These are phyloP conservation scores for Solanum piurae DNA, from an alignment of 257 asterid genomes.

Conservation along the genomic window DNA sequence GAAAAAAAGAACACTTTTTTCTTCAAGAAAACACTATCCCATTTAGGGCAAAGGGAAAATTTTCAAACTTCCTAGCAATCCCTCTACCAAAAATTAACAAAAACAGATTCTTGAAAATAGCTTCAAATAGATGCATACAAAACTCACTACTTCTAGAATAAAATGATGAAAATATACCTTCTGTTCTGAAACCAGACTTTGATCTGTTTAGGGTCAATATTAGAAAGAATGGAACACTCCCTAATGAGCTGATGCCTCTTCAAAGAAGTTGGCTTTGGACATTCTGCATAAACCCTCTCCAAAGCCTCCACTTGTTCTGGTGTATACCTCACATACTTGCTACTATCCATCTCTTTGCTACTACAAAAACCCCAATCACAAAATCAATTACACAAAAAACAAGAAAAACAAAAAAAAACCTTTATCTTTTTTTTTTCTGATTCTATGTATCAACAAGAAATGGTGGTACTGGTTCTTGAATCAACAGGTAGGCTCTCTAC, in stretches of 20 bases:
- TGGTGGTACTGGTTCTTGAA: conserved; percentile 29
- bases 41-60: not conserved
- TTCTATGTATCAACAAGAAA: not conserved
- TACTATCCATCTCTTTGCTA: conserved; percentile 66
- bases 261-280: conserved; percentile 92
- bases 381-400: not conserved
- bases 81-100: not conserved
- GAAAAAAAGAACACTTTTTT: not conserved
- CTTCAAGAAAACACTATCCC: not conserved
- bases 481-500: conserved; percentile 82
- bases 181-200: conserved; percentile 99
- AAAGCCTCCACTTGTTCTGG: conserved; percentile 98
- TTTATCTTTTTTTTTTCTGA: not conserved
- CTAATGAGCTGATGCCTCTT: conserved; percentile 92
- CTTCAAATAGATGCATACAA: not conserved
- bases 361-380: not conserved
- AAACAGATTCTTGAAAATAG: not conserved
- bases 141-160: not conserved
- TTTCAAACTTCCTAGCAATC: not conserved
- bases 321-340: conserved; percentile 93
- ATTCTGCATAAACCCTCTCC: conserved; percentile 83
- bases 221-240: conserved; percentile 77
- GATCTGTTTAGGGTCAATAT: conserved; percentile 96
- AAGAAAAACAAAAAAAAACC: not conserved
- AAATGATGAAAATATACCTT: conserved; percentile 37